Percentiles rank a stretch among this genome's conserved stretches.
Evolutionary conservation across 2,329 filamentous ascomycete species (phyloP).

Genomic region (Colletotrichum cereale): DNA sequence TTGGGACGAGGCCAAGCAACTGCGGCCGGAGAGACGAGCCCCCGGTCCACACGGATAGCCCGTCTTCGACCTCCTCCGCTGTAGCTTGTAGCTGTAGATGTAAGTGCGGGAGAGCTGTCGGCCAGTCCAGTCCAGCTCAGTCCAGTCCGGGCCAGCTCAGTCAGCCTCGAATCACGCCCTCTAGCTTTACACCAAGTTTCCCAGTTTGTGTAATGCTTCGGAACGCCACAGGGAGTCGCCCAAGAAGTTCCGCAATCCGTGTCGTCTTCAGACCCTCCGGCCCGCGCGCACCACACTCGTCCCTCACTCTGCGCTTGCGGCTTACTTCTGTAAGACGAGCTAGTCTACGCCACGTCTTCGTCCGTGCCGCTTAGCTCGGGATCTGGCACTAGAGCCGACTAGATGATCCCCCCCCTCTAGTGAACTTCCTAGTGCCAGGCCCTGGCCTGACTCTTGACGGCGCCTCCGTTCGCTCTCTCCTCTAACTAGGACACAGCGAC

Average conservation of each 20-base stretch:
- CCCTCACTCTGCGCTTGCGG: slow-evolving; percentile 29
- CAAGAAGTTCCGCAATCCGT: neutral
- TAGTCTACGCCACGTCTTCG: slow-evolving; percentile 17
- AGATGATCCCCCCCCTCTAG: slow-evolving; percentile 6
- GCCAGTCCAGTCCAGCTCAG: neutral
- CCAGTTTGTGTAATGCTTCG: neutral
- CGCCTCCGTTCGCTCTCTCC: slow-evolving; percentile 9
- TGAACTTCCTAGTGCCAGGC: slow-evolving; percentile 3
- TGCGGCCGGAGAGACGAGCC: neutral
- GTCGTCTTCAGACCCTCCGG: neutral
- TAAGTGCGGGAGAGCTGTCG: slow-evolving; percentile 15
- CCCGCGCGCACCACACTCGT: neutral
- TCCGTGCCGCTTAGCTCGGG: slow-evolving; percentile 16
- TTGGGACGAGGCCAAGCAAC: neutral
- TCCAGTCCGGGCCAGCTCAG: neutral
- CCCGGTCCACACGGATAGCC: slow-evolving; percentile 3
- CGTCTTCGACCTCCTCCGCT: neutral
- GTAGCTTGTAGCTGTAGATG: neutral
- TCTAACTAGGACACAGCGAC: neutral
- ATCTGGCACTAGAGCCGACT: slow-evolving; percentile 19
- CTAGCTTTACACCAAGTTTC: slow-evolving; percentile 1
- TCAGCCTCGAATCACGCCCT: neutral
- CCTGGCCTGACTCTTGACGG: slow-evolving; percentile 22
- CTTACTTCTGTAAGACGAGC: slow-evolving; percentile 17
- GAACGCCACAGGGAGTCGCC: slow-evolving; percentile 4